A percentile compares a stretch with the other conserved stretches of the same genome.
These are phyloP conservation scores for Epichloe brachyelytri DNA, from an alignment of 2,329 filamentous ascomycete species.

Conservation along the genomic window DNA sequence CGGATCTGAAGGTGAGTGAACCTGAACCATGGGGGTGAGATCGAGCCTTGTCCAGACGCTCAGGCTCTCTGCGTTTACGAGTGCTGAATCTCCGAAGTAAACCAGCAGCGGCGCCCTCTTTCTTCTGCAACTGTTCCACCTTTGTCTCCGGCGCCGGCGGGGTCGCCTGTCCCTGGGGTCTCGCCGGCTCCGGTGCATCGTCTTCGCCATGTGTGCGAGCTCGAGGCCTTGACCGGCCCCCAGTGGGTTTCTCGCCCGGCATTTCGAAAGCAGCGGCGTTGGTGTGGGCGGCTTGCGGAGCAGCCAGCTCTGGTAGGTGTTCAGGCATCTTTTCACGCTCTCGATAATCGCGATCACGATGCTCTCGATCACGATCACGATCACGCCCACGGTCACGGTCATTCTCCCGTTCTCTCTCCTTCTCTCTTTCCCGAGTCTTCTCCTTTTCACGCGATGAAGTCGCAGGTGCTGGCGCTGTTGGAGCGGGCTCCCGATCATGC, in stretches of 20 bases:
- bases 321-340: constrained; percentile 25
- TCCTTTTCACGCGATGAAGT: not conserved
- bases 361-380: constrained; percentile 7
- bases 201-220: constrained; percentile 93
- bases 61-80: constrained; percentile 57
- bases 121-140: constrained; percentile 52
- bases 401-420: constrained; percentile 14
- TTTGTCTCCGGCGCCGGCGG: constrained; percentile 41
- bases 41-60: constrained; percentile 47
- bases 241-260: constrained; percentile 76
- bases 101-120: constrained; percentile 76
- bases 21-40: constrained; percentile 65
- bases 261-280: constrained; percentile 78
- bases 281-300: constrained; percentile 79
- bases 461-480: constrained; percentile 36
- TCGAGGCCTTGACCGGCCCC: constrained; percentile 68
- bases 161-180: constrained; percentile 12
- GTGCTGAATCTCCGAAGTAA: constrained; percentile 86
- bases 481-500: constrained; percentile 57
- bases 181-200: constrained; percentile 54
- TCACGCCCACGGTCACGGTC: constrained; percentile 15
- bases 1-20: constrained; percentile 62
- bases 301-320: constrained; percentile 57
- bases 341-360: constrained; percentile 17
- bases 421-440: constrained; percentile 1